Conservation (phyloP, 192 early-diverging fungal genomes). For the Jimgerdemannia flammicorona region DNA sequence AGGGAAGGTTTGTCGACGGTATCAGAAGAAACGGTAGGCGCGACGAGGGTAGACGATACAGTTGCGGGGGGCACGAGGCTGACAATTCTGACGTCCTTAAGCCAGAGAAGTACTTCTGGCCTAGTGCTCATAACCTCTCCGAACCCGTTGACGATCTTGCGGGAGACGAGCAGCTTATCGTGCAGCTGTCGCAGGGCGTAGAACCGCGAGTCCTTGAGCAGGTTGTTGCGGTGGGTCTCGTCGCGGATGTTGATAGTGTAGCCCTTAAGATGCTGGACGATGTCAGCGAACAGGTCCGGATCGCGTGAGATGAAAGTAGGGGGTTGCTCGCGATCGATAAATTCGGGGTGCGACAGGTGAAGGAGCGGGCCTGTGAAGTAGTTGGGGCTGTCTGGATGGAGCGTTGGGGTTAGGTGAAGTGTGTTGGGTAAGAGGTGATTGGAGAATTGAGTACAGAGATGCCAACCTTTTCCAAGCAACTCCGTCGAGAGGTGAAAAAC, state of each 20-base stretch:
- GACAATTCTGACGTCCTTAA: slow-evolving; percentile 32
- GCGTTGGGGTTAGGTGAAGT: neutral
- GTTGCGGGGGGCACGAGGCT: slow-evolving; percentile 10
- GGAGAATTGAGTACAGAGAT: too few species aligned
- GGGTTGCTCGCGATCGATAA: slow-evolving; percentile 1
- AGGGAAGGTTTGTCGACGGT: neutral
- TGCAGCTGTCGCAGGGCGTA: slow-evolving; percentile 30
- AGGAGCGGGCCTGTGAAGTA: slow-evolving; percentile 35
- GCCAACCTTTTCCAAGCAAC: slow-evolving; percentile 34
- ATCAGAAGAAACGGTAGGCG: neutral
- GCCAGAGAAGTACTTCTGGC: slow-evolving; percentile 32
- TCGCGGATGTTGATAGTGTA: slow-evolving; percentile 51
- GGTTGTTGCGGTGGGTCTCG: slow-evolving; percentile 48
- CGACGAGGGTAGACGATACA: neutral
- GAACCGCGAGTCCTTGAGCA: slow-evolving; percentile 51
- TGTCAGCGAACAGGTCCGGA: slow-evolving; percentile 51
- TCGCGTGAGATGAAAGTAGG: slow-evolving; percentile 42
- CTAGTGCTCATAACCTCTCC: slow-evolving; percentile 7
- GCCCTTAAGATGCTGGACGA: slow-evolving; percentile 49
- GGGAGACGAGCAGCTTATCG: slow-evolving; percentile 34
- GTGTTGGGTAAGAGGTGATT: neutral
- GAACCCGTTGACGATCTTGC: slow-evolving; percentile 34
- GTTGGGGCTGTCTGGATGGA: slow-evolving; percentile 21
- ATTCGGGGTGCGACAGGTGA: slow-evolving; percentile 19
- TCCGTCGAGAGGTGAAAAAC: slow-evolving; percentile 44